These are phyloP conservation scores for Anisogramma anomala DNA, from an alignment of 2,329 filamentous ascomycete species.

Conservation along the genomic window DNA sequence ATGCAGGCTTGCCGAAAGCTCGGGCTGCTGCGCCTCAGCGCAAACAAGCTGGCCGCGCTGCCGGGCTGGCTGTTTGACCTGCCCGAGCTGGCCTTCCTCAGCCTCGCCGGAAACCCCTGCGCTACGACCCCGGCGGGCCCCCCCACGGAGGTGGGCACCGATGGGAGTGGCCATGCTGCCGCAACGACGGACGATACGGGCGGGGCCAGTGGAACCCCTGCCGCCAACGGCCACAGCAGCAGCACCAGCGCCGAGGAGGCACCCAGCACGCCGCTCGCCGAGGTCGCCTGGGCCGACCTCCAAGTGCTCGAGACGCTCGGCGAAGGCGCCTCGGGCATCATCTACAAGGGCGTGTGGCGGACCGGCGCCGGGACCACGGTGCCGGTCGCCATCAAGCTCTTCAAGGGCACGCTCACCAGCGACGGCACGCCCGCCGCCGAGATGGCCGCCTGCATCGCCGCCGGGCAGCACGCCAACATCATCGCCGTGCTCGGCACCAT, in stretches of 20 bases:
- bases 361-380: conserved; percentile 19
- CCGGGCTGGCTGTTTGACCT: conserved; percentile 33
- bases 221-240: conserved; percentile 2
- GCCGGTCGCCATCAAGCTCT: conserved; percentile 37
- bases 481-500: conserved; percentile 34
- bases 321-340: conserved; percentile 35
- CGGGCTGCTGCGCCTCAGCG: conserved; percentile 31
- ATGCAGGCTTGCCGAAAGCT: conserved; percentile 34
- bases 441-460: conserved; percentile 34
- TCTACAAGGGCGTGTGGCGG: conserved; percentile 30
- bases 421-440: conserved; percentile 38
- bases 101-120: conserved; percentile 37
- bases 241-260: conserved; percentile 10
- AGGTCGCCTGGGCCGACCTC: conserved; percentile 30
- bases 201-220: conserved; percentile 15
- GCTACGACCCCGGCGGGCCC: conserved; percentile 17
- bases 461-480: conserved; percentile 34
- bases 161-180: background rate
- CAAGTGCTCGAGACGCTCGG: conserved; percentile 30
- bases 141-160: background rate
- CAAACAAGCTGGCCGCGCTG: conserved; percentile 28
- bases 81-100: conserved; percentile 34
- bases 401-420: conserved; percentile 34
- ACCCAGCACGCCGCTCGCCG: conserved; percentile 19
- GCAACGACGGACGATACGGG: background rate